These are phyloP conservation scores for Colletotrichum tropicale DNA, from an alignment of 2,329 filamentous ascomycete genomes.

Conservation along the genomic window DNA sequence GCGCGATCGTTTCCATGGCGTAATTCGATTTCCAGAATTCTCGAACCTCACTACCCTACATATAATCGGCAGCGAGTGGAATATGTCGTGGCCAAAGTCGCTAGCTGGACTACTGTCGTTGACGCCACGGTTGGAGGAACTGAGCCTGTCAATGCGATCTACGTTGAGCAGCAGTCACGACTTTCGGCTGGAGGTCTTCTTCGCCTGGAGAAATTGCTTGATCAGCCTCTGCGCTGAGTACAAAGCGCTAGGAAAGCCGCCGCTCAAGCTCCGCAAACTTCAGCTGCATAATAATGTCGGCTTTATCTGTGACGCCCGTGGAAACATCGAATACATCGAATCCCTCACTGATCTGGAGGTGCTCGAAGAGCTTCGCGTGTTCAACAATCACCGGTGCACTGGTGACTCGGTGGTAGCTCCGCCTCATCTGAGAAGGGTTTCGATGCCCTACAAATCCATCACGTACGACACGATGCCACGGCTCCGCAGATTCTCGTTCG, in stretches of 20 bases:
- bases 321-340: accelerated
- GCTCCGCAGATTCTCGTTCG: not conserved
- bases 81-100: not conserved
- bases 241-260: not conserved
- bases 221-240: not conserved
- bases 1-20: too few species aligned
- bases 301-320: accelerated
- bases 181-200: too few species aligned
- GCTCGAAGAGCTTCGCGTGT: not conserved
- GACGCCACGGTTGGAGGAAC: accelerated
- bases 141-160: not conserved
- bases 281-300: accelerated
- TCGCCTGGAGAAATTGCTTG: not conserved
- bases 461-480: not conserved
- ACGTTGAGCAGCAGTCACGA: too few species aligned
- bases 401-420: accelerated
- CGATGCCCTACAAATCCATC: not conserved
- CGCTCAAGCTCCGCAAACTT: not conserved
- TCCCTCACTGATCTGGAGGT: not conserved
- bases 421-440: too few species aligned
- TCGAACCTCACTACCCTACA: not conserved
- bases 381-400: too few species aligned
- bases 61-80: not conserved
- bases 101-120: not conserved
- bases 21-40: not conserved